A percentile compares a stretch with the other conserved stretches of the same genome.
phyloP scores from a whole-genome alignment of 306 rosid genomes.

The Ziziphus jujuba region DNA sequence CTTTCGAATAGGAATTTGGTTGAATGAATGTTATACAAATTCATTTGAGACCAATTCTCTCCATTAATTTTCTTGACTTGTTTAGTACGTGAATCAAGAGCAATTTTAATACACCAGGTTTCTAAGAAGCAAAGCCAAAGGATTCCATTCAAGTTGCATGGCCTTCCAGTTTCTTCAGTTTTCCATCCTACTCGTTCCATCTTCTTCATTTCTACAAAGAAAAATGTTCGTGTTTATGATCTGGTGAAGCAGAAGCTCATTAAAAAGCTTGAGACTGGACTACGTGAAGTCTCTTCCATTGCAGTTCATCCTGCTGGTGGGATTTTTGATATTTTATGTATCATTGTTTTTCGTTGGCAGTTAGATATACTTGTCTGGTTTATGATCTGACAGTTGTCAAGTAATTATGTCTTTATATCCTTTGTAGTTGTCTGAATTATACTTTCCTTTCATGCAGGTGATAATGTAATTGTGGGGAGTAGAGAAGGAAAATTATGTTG shows the following conservation, averaged over 20 bases:
- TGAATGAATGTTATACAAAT: background rate
- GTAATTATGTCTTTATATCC: conserved; percentile 4
- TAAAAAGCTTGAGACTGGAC: conserved; percentile 85
- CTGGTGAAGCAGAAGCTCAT: conserved; percentile 55
- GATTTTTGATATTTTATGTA: conserved; percentile 11
- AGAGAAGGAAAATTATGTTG: conserved; percentile 94
- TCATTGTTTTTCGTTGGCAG: background rate
- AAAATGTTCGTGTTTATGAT: conserved; percentile 75
- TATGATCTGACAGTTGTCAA: background rate
- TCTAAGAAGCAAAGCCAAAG: conserved; percentile 75
- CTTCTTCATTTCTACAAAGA: conserved; percentile 77
- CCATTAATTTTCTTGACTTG: conserved; percentile 60
- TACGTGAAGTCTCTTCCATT: conserved; percentile 81
- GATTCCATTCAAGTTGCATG: conserved; percentile 78
- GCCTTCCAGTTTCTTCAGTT: conserved; percentile 75
- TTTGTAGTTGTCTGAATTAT: conserved; percentile 5
- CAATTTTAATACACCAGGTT: conserved; percentile 77
- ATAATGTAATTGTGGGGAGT: conserved; percentile 93
- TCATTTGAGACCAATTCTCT: background rate
- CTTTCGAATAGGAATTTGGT: background rate
- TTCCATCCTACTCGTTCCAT: conserved; percentile 84
- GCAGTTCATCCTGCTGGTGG: conserved; percentile 93
- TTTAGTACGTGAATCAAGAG: conserved; percentile 77
- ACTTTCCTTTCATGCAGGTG: conserved; percentile 56
- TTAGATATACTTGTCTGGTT: background rate